These are phyloP conservation scores for Ascochyta viciae-villosae DNA, from an alignment of 2,329 filamentous ascomycete species.

Conservation along the genomic window DNA sequence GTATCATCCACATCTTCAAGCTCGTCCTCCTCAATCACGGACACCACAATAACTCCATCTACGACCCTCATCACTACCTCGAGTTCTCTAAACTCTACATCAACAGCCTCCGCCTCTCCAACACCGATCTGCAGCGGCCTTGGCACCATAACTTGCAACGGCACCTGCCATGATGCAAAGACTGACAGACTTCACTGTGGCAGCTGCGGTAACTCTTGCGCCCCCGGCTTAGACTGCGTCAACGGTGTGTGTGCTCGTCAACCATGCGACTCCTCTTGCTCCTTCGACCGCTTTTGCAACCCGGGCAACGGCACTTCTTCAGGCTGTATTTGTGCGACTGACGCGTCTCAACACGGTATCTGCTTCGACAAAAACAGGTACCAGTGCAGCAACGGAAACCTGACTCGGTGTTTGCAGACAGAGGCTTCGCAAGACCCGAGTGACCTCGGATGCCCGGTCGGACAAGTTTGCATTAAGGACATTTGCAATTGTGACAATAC, in stretches of 20 bases:
- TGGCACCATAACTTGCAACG: slow-evolving; percentile 21
- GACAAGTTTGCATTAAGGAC: slow-evolving; percentile 27
- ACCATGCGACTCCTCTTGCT: slow-evolving; percentile 41
- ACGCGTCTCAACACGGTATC: slow-evolving; percentile 31
- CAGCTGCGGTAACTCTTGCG: slow-evolving; percentile 35
- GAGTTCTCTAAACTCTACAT: not conserved
- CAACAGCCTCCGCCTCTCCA: not conserved
- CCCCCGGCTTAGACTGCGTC: slow-evolving; percentile 30
- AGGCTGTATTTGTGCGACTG: slow-evolving; percentile 39
- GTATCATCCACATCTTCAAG: not conserved
- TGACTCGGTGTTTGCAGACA: not conserved
- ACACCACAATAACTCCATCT: not conserved
- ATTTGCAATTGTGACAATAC: slow-evolving; percentile 24
- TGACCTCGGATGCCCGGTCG: slow-evolving; percentile 22
- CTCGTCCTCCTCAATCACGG: not conserved
- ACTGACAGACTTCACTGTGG: slow-evolving; percentile 37
- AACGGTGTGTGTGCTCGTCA: slow-evolving; percentile 44
- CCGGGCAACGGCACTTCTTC: slow-evolving; percentile 17
- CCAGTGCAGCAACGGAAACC: slow-evolving; percentile 16
- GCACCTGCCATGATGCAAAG: slow-evolving; percentile 31
- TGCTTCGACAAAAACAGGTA: slow-evolving; percentile 38
- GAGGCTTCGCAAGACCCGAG: slow-evolving; percentile 4
- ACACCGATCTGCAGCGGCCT: slow-evolving; percentile 14
- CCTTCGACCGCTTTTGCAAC: slow-evolving; percentile 35
- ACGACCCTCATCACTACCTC: not conserved